Conservation (phyloP, 2,329 filamentous ascomycete species). For the Parascedosporium putredinis region DNA sequence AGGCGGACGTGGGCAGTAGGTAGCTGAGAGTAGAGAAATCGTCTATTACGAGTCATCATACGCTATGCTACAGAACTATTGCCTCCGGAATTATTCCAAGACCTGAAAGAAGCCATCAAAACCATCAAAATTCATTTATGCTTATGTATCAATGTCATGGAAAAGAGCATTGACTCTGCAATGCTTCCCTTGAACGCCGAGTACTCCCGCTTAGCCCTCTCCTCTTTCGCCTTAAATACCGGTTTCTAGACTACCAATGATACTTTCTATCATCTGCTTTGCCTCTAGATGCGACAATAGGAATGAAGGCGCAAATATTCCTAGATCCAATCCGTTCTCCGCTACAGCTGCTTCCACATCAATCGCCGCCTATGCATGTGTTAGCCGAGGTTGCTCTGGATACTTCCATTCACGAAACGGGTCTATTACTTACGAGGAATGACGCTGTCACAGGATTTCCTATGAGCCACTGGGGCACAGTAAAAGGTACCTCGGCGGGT, state of each 20-base stretch:
- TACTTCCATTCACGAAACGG: neutral
- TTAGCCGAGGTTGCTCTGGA: slow-evolving; percentile 8
- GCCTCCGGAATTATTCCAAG: too few relatives aligned
- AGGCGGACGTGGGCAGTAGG: too few relatives aligned
- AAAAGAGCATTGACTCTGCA: too few relatives aligned
- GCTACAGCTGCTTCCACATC: slow-evolving; percentile 30
- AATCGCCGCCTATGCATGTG: slow-evolving; percentile 22
- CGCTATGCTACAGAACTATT: too few relatives aligned
- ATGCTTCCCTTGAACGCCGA: too few relatives aligned
- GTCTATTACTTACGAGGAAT: slow-evolving; percentile 20
- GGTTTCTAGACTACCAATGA: neutral
- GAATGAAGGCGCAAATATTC: slow-evolving; percentile 26
- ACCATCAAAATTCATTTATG: too few relatives aligned
- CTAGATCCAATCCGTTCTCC: slow-evolving; percentile 23
- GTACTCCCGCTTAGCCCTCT: too few relatives aligned
- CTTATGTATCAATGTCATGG: too few relatives aligned
- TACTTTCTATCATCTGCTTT: neutral
- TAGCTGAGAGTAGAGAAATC: too few relatives aligned
- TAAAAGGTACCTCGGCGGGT: slow-evolving; percentile 8
- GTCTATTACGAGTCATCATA: too few relatives aligned
- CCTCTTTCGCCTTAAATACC: too few relatives aligned
- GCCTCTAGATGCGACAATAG: slow-evolving; percentile 19
- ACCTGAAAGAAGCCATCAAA: too few relatives aligned
- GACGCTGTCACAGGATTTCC: slow-evolving; percentile 18
- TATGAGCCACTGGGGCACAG: slow-evolving; percentile 11